Percentiles rank a stretch among this genome's conserved stretches.
phyloP scores from a whole-genome alignment of 2,329 filamentous ascomycete species.

The Aureobasidium sp. region DNA sequence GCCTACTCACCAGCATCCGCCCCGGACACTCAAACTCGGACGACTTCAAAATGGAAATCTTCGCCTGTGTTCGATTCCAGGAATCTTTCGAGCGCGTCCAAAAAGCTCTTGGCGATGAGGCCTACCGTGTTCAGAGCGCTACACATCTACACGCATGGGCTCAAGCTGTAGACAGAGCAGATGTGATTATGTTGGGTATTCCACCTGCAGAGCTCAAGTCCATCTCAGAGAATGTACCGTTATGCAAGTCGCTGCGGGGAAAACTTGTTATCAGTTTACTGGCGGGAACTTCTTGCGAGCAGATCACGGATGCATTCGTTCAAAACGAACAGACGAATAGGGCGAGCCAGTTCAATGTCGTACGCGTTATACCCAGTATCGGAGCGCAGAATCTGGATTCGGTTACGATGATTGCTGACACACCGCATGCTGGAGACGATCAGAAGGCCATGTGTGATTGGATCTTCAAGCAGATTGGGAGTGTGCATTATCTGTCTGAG shows the following conservation, averaged over 20 bases:
- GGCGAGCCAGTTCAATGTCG: slow-evolving; percentile 13
- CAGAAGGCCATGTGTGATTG: background rate
- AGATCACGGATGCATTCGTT: slow-evolving; percentile 12
- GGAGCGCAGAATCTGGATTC: slow-evolving; percentile 16
- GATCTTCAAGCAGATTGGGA: slow-evolving; percentile 16
- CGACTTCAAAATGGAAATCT: background rate
- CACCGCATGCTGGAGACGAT: background rate
- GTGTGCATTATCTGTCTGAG: slow-evolving; percentile 17
- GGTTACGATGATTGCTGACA: slow-evolving; percentile 18
- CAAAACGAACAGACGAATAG: background rate
- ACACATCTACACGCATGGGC: background rate
- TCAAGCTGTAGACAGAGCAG: slow-evolving; percentile 12
- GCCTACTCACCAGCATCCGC: slow-evolving; percentile 6
- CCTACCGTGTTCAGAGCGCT: background rate
- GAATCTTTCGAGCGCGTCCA: background rate
- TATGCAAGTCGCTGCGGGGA: slow-evolving; percentile 12
- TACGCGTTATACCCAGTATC: slow-evolving; percentile 18
- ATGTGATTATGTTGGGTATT: slow-evolving; percentile 18
- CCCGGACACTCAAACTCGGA: background rate
- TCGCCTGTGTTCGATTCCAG: slow-evolving; percentile 5
- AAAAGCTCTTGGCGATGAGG: background rate
- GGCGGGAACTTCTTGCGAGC: slow-evolving; percentile 15
- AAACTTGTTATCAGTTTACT: slow-evolving; percentile 19
- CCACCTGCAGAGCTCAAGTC: slow-evolving; percentile 15
- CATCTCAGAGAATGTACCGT: slow-evolving; percentile 11